Evolutionary conservation across 139 green algal species (phyloP).

Genomic region (Tetradesmus obliquus): DNA sequence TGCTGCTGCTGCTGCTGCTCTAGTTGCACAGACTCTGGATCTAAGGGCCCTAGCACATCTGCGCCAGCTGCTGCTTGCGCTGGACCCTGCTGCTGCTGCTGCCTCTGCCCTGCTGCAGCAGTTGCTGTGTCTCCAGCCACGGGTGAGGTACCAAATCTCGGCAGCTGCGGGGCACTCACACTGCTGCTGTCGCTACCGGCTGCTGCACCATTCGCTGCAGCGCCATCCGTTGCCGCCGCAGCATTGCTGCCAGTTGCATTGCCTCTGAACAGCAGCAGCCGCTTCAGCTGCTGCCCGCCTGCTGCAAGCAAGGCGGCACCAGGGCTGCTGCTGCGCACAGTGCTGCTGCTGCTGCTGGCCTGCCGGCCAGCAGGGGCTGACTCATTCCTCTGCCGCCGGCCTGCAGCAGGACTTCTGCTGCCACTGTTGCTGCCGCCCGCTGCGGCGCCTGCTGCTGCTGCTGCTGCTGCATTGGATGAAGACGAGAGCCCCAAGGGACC

Average conservation of each 20-base stretch:
- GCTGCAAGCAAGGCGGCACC: background rate
- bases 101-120: background rate
- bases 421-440: background rate
- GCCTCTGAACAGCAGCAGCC: slow-evolving; percentile 1
- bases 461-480: background rate
- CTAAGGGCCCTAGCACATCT: background rate
- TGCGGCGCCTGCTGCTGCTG: slow-evolving; percentile 2
- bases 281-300: slow-evolving; percentile 16
- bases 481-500: background rate
- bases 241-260: background rate
- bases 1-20: slow-evolving; percentile 41
- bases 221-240: background rate
- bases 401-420: background rate
- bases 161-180: background rate
- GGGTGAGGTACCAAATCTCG: background rate
- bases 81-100: background rate
- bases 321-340: slow-evolving; percentile 5
- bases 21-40: background rate
- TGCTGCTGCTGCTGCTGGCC: slow-evolving; percentile 1
- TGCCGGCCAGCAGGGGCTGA: background rate
- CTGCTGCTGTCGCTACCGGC: background rate
- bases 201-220: background rate
- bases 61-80: background rate
- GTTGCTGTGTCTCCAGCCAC: background rate
- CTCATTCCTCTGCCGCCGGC: background rate